These are phyloP conservation scores for Fusarium sororula DNA, from an alignment of 2,329 filamentous ascomycete genomes.

Conservation along the genomic window DNA sequence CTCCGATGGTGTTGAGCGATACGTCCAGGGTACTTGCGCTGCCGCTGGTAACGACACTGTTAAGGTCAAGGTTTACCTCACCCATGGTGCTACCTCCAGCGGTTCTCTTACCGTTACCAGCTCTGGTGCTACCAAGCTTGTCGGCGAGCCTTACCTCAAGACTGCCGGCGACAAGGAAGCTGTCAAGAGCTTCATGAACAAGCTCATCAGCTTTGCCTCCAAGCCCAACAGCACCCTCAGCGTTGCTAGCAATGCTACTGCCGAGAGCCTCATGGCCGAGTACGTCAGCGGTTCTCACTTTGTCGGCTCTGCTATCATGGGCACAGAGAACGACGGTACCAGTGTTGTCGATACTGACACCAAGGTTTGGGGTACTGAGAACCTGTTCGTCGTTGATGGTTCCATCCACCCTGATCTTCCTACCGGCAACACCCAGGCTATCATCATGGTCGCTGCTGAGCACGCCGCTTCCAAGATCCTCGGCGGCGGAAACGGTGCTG, in stretches of 20 bases:
- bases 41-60: constrained; percentile 53
- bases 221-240: constrained; percentile 65
- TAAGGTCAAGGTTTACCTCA: constrained; percentile 60
- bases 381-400: constrained; percentile 74
- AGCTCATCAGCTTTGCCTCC: constrained; percentile 72
- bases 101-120: constrained; percentile 54
- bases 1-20: constrained; percentile 50
- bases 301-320: constrained; percentile 70
- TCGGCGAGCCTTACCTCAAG: constrained; percentile 48
- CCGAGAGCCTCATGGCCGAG: constrained; percentile 65
- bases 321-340: constrained; percentile 61
- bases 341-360: constrained; percentile 71
- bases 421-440: constrained; percentile 73
- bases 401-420: constrained; percentile 75
- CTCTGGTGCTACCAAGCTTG: constrained; percentile 53
- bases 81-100: constrained; percentile 58
- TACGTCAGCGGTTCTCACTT: constrained; percentile 61
- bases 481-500: neutral
- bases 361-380: constrained; percentile 73
- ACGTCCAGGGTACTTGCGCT: constrained; percentile 57
- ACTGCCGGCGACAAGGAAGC: constrained; percentile 51
- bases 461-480: constrained; percentile 55
- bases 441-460: constrained; percentile 72
- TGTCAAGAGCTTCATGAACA: constrained; percentile 59
- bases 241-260: constrained; percentile 56